Evolutionary conservation across 2,329 filamentous ascomycete genomes (phyloP).

Genomic region (Venturia asperata): DNA sequence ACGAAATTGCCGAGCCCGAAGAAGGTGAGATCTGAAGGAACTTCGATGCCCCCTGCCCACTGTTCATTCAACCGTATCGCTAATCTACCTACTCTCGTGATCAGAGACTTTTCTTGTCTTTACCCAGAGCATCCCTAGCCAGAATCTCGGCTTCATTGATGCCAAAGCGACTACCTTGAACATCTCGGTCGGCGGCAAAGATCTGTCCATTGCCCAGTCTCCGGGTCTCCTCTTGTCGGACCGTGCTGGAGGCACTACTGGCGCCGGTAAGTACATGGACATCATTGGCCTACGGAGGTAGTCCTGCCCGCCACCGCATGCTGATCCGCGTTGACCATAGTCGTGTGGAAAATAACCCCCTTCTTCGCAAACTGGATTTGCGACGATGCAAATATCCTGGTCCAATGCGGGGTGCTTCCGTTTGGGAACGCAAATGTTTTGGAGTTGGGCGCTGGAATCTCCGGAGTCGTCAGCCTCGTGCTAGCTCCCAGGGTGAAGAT

Average conservation of each 20-base stretch:
- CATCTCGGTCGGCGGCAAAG: constrained; percentile 58
- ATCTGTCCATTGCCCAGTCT: constrained; percentile 75
- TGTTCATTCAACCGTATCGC: not conserved
- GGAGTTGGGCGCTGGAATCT: constrained; percentile 85
- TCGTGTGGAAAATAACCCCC: constrained; percentile 88
- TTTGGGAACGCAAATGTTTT: constrained; percentile 51
- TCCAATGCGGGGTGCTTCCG: constrained; percentile 47
- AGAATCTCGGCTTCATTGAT: constrained; percentile 80
- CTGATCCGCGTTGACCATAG: constrained; percentile 35
- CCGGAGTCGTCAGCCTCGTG: constrained; percentile 67
- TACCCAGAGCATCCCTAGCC: constrained; percentile 64
- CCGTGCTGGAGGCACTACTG: constrained; percentile 65
- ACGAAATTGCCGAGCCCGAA: constrained; percentile 50
- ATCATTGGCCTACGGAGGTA: not conserved
- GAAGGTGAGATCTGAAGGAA: constrained; percentile 45
- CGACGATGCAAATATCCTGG: constrained; percentile 55
- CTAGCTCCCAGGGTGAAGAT: constrained; percentile 53
- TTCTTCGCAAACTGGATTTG: constrained; percentile 75
- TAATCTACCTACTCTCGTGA: not conserved
- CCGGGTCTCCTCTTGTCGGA: constrained; percentile 73
- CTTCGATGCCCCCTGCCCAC: no score
- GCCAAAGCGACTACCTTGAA: constrained; percentile 58
- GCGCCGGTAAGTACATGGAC: constrained; percentile 42
- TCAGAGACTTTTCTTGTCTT: constrained; percentile 85
- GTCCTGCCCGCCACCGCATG: not conserved